These are phyloP conservation scores for Cryptococcus sp. DNA, from an alignment of 1,284 basidiomycete genomes.

Conservation along the genomic window DNA sequence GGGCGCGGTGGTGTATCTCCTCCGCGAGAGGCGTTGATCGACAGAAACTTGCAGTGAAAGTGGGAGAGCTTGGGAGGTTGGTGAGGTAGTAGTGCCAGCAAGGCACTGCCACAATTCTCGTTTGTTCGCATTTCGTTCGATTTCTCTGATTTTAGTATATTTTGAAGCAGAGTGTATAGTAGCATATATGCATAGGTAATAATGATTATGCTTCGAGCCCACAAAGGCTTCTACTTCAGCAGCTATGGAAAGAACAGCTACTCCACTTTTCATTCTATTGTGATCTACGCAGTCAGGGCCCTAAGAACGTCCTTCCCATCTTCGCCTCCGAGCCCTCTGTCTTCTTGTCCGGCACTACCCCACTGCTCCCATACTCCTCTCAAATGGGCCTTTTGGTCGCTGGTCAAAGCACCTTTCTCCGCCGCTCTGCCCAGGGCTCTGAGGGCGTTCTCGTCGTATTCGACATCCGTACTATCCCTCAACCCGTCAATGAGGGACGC, in stretches of 20 bases:
- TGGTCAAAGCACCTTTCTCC: constrained; percentile 39
- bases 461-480: constrained; percentile 69
- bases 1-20: constrained; percentile 68
- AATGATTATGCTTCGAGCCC: no score
- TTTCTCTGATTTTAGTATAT: no score
- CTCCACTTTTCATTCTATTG: neutral
- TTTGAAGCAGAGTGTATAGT: no score
- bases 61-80: neutral
- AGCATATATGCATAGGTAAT: no score
- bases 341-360: constrained; percentile 33
- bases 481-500: constrained; percentile 31
- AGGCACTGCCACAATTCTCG: no score
- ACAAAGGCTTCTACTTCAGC: no score
- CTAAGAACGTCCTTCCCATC: constrained; percentile 30
- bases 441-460: constrained; percentile 79
- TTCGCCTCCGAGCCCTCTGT: constrained; percentile 41
- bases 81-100: neutral
- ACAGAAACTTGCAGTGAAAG: neutral
- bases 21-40: constrained; percentile 67
- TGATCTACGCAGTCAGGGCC: constrained; percentile 6
- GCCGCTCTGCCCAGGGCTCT: constrained; percentile 58
- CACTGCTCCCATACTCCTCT: constrained; percentile 38
- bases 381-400: constrained; percentile 45
- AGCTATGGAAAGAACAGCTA: no score
- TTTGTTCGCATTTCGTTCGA: no score